Percentiles rank a stretch among this genome's conserved stretches.
phyloP scores from a whole-genome alignment of 805 yeast species.

The Myxozyma kluyveri region DNA sequence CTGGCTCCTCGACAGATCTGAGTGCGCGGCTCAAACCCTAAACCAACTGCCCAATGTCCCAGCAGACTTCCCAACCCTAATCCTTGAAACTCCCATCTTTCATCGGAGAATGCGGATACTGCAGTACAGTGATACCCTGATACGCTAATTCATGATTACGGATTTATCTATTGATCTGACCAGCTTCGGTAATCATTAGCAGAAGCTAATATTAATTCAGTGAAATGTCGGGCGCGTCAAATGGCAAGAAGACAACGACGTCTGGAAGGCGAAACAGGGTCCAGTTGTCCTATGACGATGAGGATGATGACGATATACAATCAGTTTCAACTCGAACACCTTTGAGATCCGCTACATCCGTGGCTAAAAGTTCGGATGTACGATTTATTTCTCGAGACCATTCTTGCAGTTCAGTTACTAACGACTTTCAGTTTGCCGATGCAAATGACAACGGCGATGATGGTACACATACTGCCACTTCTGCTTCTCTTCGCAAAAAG shows the following conservation, averaged over 20 bases:
- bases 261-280: conserved; percentile 17
- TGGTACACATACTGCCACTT: conserved; percentile 11
- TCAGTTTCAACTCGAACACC: neutral
- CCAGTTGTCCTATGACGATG: conserved; percentile 15
- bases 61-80: no score
- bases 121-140: no score
- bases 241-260: conserved; percentile 12
- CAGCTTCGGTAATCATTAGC: no score
- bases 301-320: conserved; percentile 9
- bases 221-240: conserved; percentile 5
- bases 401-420: neutral
- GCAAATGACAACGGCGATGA: conserved; percentile 13
- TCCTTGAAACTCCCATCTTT: no score
- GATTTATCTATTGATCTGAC: no score
- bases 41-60: no score
- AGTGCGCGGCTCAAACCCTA: no score
- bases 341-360: neutral
- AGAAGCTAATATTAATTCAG: no score
- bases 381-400: neutral
- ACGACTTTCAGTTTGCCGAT: neutral
- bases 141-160: no score
- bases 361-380: no score
- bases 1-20: no score
- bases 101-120: no score
- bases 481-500: conserved; percentile 15